Conservation (phyloP, 805 yeast species). For the Jamesozyma rosinii region DNA sequence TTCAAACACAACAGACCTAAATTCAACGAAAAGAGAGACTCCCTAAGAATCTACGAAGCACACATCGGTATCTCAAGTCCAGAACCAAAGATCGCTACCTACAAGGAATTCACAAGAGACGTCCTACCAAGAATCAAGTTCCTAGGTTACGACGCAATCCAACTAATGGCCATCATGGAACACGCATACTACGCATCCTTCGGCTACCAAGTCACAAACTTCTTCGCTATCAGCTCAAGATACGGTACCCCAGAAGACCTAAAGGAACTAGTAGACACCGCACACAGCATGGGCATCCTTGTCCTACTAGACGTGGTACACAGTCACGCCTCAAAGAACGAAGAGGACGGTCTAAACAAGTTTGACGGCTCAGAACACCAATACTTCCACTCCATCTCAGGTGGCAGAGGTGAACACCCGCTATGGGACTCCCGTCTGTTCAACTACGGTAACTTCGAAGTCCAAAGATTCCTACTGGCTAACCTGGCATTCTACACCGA, state of each 20-base stretch:
- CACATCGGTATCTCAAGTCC: slow-evolving; percentile 93
- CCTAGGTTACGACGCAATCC: slow-evolving; percentile 87
- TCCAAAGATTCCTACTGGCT: slow-evolving; percentile 72
- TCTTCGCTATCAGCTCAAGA: slow-evolving; percentile 82
- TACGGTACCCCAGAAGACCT: slow-evolving; percentile 94
- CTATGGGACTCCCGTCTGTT: slow-evolving; percentile 95
- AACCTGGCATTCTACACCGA: slow-evolving; percentile 79
- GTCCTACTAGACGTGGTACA: slow-evolving; percentile 90
- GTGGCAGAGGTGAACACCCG: slow-evolving; percentile 80
- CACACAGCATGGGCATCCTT: slow-evolving; percentile 78
- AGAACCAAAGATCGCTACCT: slow-evolving; percentile 75
- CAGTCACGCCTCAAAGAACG: slow-evolving; percentile 92
- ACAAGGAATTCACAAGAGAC: slow-evolving; percentile 72
- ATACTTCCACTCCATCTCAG: slow-evolving; percentile 68
- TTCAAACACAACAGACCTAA: slow-evolving; percentile 62
- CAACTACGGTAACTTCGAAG: slow-evolving; percentile 87
- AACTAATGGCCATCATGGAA: slow-evolving; percentile 97
- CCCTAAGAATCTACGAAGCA: slow-evolving; percentile 81
- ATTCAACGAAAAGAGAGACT: slow-evolving; percentile 34
- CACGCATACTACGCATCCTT: slow-evolving; percentile 97
- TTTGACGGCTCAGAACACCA: slow-evolving; percentile 95
- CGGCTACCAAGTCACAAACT: slow-evolving; percentile 93
- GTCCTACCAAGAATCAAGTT: slow-evolving; percentile 76
- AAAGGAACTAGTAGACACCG: slow-evolving; percentile 81
- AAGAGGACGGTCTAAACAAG: slow-evolving; percentile 82